These are phyloP conservation scores for Rhodotorula paludigena DNA, from an alignment of 768 basidiomycete genomes.

Conservation along the genomic window DNA sequence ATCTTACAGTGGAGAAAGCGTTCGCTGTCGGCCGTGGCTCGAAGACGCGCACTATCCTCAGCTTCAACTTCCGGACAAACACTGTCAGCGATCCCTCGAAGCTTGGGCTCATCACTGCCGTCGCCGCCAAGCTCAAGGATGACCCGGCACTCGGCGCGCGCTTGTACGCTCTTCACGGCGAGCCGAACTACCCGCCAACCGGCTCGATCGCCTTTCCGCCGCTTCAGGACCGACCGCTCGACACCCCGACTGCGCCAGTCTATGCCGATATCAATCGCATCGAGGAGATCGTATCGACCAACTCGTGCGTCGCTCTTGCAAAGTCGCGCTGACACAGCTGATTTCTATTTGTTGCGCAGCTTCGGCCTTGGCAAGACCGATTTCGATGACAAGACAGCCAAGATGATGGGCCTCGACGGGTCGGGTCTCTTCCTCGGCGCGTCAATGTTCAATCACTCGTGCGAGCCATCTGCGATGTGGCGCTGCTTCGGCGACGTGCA, in stretches of 20 bases:
- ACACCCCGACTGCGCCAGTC: slow-evolving; percentile 3
- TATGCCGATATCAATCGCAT: slow-evolving; percentile 43
- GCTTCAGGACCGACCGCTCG: neutral
- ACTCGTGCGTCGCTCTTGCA: slow-evolving; percentile 42
- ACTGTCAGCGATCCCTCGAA: neutral
- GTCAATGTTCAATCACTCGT: slow-evolving; percentile 49
- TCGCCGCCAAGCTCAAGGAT: neutral
- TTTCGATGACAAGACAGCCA: too few species aligned
- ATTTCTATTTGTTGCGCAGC: too few species aligned
- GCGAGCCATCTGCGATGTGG: slow-evolving; percentile 42
- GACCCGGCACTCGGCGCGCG: neutral
- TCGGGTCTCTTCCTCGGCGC: slow-evolving; percentile 43
- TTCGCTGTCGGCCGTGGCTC: neutral
- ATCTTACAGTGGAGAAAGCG: neutral
- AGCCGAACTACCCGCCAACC: neutral
- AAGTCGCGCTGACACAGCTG: too few species aligned
- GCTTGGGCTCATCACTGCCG: neutral
- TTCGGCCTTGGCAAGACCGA: too few species aligned
- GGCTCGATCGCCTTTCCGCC: neutral
- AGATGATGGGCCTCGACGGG: neutral
- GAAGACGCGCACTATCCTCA: neutral
- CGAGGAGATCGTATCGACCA: slow-evolving; percentile 43
- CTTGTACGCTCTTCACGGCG: neutral
- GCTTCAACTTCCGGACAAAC: neutral
- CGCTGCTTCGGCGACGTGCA: slow-evolving; percentile 45